A percentile compares a stretch with the other conserved stretches of the same genome.
Evolutionary conservation across 179 eudicot species (phyloP).

Genomic region (Patellifolia procumbens): DNA sequence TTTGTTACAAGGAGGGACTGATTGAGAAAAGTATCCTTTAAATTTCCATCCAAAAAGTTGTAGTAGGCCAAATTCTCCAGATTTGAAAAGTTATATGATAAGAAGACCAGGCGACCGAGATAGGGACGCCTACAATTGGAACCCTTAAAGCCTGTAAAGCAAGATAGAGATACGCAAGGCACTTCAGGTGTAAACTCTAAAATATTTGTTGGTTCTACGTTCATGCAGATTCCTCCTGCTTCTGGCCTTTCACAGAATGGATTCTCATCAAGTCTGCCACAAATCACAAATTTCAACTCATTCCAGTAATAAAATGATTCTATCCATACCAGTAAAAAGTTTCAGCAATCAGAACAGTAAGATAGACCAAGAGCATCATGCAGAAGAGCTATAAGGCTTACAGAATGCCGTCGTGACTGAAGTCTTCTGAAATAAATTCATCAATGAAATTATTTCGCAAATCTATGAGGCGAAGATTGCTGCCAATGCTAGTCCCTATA

Average conservation of each 20-base stretch:
- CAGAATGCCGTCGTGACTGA: conserved; percentile 27
- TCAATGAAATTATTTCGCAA: conserved; percentile 48
- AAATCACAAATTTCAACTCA: conserved; percentile 27
- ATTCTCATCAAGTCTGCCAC: conserved; percentile 52
- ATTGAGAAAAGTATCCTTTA: conserved; percentile 29
- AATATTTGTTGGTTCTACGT: neutral
- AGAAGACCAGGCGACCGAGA: conserved; percentile 47
- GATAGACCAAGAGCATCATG: neutral
- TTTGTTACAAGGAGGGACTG: conserved; percentile 38
- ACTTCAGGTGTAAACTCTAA: conserved; percentile 35
- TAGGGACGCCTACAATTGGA: conserved; percentile 61
- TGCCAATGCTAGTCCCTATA: conserved; percentile 42
- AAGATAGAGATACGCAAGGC: conserved; percentile 38
- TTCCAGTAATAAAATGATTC: neutral
- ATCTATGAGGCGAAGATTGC: conserved; percentile 51
- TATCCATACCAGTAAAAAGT: neutral
- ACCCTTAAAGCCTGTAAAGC: conserved; percentile 42
- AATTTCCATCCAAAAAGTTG: conserved; percentile 31
- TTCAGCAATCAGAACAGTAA: neutral
- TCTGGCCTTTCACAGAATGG: conserved; percentile 42
- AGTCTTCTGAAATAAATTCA: conserved; percentile 31
- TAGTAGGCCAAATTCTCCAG: conserved; percentile 40
- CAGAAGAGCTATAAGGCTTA: conserved; percentile 10
- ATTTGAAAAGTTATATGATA: conserved; percentile 59
- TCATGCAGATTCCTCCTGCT: conserved; percentile 36